A percentile compares a stretch with the other conserved stretches of the same genome.
Conservation (phyloP, 495 filamentous ascomycete species). For the Delitschia confertaspora region DNA sequence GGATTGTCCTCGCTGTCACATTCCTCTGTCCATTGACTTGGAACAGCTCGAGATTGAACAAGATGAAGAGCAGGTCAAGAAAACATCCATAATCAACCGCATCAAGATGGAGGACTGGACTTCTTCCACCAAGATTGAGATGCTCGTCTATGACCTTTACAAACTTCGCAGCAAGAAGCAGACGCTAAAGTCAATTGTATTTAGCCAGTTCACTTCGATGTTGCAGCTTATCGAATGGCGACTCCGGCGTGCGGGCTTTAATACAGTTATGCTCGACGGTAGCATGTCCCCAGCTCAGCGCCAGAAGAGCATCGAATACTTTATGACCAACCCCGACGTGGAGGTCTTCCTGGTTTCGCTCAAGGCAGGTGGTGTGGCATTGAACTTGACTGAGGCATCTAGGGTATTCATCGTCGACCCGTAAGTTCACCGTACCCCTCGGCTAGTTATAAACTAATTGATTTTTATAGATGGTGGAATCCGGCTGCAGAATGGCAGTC, state of each 20-base stretch:
- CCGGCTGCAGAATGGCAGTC: slow-evolving; percentile 96
- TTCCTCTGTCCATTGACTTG: slow-evolving; percentile 77
- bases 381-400: slow-evolving; percentile 91
- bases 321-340: slow-evolving; percentile 87
- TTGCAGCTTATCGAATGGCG: slow-evolving; percentile 86
- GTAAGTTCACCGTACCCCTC: slow-evolving; percentile 42
- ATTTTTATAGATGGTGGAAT: slow-evolving; percentile 73
- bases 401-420: slow-evolving; percentile 93
- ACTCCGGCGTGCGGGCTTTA: slow-evolving; percentile 85
- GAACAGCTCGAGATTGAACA: slow-evolving; percentile 91
- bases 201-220: slow-evolving; percentile 66
- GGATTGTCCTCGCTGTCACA: slow-evolving; percentile 89
- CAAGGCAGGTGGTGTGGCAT: slow-evolving; percentile 89
- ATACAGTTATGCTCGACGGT: slow-evolving; percentile 93
- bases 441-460: slow-evolving; percentile 17
- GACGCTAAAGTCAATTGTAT: slow-evolving; percentile 79
- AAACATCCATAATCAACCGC: slow-evolving; percentile 90
- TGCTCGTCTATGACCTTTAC: slow-evolving; percentile 86
- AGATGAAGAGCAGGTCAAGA: slow-evolving; percentile 73
- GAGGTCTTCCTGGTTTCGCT: slow-evolving; percentile 92
- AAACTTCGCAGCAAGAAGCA: slow-evolving; percentile 79
- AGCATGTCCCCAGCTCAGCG: slow-evolving; percentile 90
- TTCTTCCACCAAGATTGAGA: slow-evolving; percentile 94
- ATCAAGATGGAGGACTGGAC: slow-evolving; percentile 98
- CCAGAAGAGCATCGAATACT: slow-evolving; percentile 83